Evolutionary conservation across 441 rosid genomes (phyloP), one percentile per base, ranked within the genome.

Genomic region (Syzygium syzygioides): DNA sequence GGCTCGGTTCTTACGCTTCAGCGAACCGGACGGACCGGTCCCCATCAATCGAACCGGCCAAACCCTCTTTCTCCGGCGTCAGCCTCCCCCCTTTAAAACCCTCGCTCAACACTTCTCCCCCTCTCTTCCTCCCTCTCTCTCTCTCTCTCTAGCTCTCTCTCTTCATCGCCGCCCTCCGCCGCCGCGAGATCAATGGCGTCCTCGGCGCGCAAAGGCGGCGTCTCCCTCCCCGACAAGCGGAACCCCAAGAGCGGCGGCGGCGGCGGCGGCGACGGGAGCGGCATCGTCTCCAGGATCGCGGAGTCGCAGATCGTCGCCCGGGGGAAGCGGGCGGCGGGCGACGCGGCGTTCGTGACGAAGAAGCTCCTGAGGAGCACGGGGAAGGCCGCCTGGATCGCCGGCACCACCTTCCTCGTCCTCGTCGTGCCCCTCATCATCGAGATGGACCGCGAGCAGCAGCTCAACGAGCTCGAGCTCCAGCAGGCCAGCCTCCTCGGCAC

Each of bases 351-450:
- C 87, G 95, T 95, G 45, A 86, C 99, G 89, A 95, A 94, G 91
- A 95, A 95, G 91, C 92, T 96, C 86, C 93, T 96, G 19, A 89
- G 93, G 88, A 95, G 98, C 94, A 96, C 99, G 7, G 99, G 99
- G 18, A 96, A 95, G 93, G 99, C 98, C 13, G 97, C 97, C 48
- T 96, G 99, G 99, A 96, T 96, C 87, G 96, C 96, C 10, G 97
- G 99, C 6, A 96, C 99, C 60, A 97, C 98, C 11, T 94, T 95
- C 90, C 93, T 95, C 20, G 92, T 97, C 87, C 93, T 96, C 15
- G 95, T 92, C 10, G 98, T 96, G 15, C 99, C 99, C 10, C 88
- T 96, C 87, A 96, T 95, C 79, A 92, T 96, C 64, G 98, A 93
- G 92, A 96, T 94, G 97, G 98, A 96, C 80, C 96, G 99, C 34